Evolutionary conservation across 495 filamentous ascomycete species (phyloP), one percentile per base, ranked within the genome.

Genomic region (Glutinoglossum americanum): DNA sequence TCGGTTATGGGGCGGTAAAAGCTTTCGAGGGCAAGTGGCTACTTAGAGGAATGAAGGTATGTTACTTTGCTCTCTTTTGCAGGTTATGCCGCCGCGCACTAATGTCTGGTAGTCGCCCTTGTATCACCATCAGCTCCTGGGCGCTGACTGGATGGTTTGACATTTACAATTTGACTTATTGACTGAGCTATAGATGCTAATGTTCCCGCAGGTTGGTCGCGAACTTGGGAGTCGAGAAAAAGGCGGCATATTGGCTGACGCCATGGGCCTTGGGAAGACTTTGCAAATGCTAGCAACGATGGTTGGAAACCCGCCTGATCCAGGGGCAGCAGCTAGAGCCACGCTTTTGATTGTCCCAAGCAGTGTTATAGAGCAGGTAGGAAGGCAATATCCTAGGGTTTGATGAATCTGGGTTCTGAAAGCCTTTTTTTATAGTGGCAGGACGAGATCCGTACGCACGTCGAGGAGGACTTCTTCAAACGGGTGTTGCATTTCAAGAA

Each of bases 241-340:
- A 23, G 57, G 57, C n/a, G 57, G 57, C 0, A 55, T 59, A 32
- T 23, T 44, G 26, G 59, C 54, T 7, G 59, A 60, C 21, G 54
- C 41, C 15, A 60, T 60, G 59, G 59, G 59, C 15, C 54, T 60
- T 9, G 59, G 59, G 3, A 60, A 60, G 26, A 60, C 54, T 17
- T 17, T 58, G 8, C 51, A 60, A 32, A 47, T 53, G 21, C 54
- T 60, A 15, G 59, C 59, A 6, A 15, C 21, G 7, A 60, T 60
- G 54, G 54, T 60, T 11, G 54, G 32, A 17, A 59, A 60, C 25
- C 30, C 57, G 15, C 53, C 59, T 0, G 23, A 49, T 7, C 27
- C 23, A 15, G 21, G 48, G 28, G 17, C 54, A 13, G 60, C 10
- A 60, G n/a, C 3, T 47, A 51, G 37, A 60, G 4, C 54, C 17